Conservation (phyloP, 345 rosid species). For the Gossypium sturtianum region DNA sequence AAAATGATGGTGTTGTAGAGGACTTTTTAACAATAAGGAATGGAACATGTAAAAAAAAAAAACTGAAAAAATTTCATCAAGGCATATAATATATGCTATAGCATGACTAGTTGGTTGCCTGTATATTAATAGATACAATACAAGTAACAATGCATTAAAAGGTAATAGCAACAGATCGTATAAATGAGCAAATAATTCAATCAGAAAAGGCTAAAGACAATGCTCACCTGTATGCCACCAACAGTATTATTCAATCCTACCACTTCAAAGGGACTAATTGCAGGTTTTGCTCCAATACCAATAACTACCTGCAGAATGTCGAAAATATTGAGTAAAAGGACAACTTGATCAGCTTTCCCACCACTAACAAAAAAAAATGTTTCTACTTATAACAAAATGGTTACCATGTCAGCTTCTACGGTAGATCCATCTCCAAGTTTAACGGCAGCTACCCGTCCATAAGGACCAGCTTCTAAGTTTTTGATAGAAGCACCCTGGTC, state of each 20-base stretch:
- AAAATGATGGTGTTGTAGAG: neutral
- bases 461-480: slow-evolving; percentile 67
- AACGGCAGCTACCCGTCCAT: slow-evolving; percentile 69
- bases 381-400: neutral
- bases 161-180: neutral
- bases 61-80: neutral
- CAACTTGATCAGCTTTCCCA: neutral
- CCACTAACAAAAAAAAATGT: neutral
- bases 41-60: neutral
- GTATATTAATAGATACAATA: neutral
- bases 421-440: slow-evolving; percentile 83
- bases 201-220: neutral
- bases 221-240: slow-evolving; percentile 84
- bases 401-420: slow-evolving; percentile 76
- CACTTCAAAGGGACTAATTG: slow-evolving; percentile 65
- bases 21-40: neutral
- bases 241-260: slow-evolving; percentile 53
- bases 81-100: neutral
- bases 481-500: slow-evolving; percentile 70
- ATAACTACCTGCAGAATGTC: slow-evolving; percentile 50
- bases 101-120: neutral
- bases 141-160: neutral
- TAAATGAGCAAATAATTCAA: neutral
- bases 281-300: slow-evolving; percentile 94
- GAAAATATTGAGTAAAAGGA: slow-evolving; percentile 1